These are phyloP conservation scores for Ascochyta lentis DNA, from an alignment of 2,329 filamentous ascomycete genomes.

Conservation along the genomic window DNA sequence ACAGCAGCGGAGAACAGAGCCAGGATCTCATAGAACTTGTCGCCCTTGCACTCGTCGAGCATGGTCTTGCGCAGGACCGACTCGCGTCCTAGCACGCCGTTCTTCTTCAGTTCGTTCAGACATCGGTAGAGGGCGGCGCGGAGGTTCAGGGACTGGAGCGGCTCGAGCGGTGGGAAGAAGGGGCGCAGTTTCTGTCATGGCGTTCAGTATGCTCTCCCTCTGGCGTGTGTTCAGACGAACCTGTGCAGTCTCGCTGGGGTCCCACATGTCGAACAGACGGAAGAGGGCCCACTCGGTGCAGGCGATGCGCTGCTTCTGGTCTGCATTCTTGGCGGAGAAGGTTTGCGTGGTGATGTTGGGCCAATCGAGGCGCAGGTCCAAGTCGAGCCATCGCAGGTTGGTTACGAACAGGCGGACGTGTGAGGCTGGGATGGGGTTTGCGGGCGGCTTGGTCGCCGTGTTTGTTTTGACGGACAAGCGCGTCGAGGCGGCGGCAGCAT, in stretches of 20 bases:
- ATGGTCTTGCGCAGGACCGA: slow-evolving; percentile 87
- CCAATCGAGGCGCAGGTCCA: slow-evolving; percentile 80
- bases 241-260: slow-evolving; percentile 75
- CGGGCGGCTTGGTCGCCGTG: slow-evolving; percentile 23
- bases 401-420: slow-evolving; percentile 71
- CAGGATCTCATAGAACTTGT: slow-evolving; percentile 86
- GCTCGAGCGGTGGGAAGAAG: slow-evolving; percentile 89
- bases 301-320: slow-evolving; percentile 82
- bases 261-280: slow-evolving; percentile 84
- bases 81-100: slow-evolving; percentile 79
- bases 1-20: slow-evolving; percentile 84
- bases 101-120: slow-evolving; percentile 87
- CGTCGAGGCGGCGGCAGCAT: slow-evolving; percentile 29
- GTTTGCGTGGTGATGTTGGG: slow-evolving; percentile 74
- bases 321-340: slow-evolving; percentile 73
- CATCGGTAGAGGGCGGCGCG: slow-evolving; percentile 81
- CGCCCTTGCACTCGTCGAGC: slow-evolving; percentile 94
- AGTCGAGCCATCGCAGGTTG: slow-evolving; percentile 81
- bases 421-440: slow-evolving; percentile 33
- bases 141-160: slow-evolving; percentile 88
- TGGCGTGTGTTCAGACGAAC: slow-evolving; percentile 52
- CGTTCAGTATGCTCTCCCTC: slow-evolving; percentile 3
- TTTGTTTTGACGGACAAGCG: slow-evolving; percentile 43
- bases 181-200: slow-evolving; percentile 76
- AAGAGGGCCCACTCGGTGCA: slow-evolving; percentile 91